These are phyloP conservation scores for Diaporthe destruens DNA, from an alignment of 2,329 filamentous ascomycete species.

Conservation along the genomic window DNA sequence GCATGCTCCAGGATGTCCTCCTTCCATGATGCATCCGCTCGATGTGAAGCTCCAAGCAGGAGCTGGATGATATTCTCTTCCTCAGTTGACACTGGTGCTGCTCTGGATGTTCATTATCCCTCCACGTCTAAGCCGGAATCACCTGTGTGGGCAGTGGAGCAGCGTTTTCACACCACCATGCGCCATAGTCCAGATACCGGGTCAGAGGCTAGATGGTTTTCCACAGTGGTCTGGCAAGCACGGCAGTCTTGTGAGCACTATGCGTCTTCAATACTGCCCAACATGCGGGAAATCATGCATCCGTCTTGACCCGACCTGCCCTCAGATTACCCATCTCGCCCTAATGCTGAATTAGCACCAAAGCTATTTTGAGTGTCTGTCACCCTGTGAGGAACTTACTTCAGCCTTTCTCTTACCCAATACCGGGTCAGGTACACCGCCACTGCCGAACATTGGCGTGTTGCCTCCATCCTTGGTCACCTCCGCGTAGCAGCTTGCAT, in stretches of 20 bases:
- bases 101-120: background rate
- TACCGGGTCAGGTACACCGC: slow-evolving; percentile 70
- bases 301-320: slow-evolving; percentile 39
- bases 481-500: slow-evolving; percentile 90
- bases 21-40: background rate
- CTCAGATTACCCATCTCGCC: slow-evolving; percentile 36
- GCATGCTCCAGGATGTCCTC: background rate
- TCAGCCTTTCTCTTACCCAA: slow-evolving; percentile 83
- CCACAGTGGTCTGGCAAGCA: background rate
- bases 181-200: background rate
- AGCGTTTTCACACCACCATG: too few relatives aligned
- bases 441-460: slow-evolving; percentile 56
- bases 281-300: slow-evolving; percentile 16
- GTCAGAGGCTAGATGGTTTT: background rate
- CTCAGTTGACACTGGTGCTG: too few relatives aligned
- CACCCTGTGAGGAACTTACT: slow-evolving; percentile 55
- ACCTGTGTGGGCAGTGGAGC: background rate
- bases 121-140: background rate
- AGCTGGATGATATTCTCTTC: background rate
- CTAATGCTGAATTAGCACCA: slow-evolving; percentile 29
- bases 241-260: background rate
- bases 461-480: slow-evolving; percentile 74
- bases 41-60: background rate
- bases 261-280: background rate
- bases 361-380: background rate